phyloP scores from a whole-genome alignment of 2,329 filamentous ascomycete genomes.

The Westerdykella sp. region DNA sequence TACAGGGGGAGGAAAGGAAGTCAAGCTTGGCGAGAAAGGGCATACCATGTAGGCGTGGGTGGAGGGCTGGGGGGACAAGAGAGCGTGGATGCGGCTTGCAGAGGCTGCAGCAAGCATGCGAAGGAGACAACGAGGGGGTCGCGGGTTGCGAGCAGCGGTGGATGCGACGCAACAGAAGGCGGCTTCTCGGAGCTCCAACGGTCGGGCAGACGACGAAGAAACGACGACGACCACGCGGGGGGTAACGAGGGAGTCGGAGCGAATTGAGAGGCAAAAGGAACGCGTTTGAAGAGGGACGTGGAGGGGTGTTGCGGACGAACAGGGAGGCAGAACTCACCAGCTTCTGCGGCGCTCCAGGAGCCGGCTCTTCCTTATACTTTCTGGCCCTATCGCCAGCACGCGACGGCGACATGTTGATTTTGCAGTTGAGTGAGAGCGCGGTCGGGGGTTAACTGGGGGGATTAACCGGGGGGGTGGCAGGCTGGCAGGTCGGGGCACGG shows the following conservation, averaged over 20 bases:
- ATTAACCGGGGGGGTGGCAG: slow-evolving; percentile 27
- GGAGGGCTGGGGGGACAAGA: slow-evolving; percentile 25
- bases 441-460: no score
- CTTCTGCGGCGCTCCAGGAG: slow-evolving; percentile 39
- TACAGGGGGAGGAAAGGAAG: slow-evolving; percentile 31
- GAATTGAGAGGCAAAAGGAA: slow-evolving; percentile 16
- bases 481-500: slow-evolving; percentile 16
- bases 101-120: slow-evolving; percentile 34
- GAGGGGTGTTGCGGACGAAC: slow-evolving; percentile 3
- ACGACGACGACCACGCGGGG: slow-evolving; percentile 2
- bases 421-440: slow-evolving; percentile 7
- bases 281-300: slow-evolving; percentile 1
- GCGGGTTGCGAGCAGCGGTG: neutral
- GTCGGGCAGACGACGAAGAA: slow-evolving; percentile 17
- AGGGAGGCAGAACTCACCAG: slow-evolving; percentile 39
- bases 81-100: slow-evolving; percentile 35
- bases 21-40: slow-evolving; percentile 35
- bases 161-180: slow-evolving; percentile 12
- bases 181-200: slow-evolving; percentile 23
- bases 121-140: slow-evolving; percentile 19
- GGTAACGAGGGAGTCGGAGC: slow-evolving; percentile 16
- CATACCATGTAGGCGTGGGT: slow-evolving; percentile 39
- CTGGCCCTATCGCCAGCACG: slow-evolving; percentile 37
- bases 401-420: slow-evolving; percentile 40
- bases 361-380: slow-evolving; percentile 42